Evolutionary conservation across 495 filamentous ascomycete species (phyloP), one percentile per base, ranked within the genome.

Genomic region (Articulospora tetracladia): DNA sequence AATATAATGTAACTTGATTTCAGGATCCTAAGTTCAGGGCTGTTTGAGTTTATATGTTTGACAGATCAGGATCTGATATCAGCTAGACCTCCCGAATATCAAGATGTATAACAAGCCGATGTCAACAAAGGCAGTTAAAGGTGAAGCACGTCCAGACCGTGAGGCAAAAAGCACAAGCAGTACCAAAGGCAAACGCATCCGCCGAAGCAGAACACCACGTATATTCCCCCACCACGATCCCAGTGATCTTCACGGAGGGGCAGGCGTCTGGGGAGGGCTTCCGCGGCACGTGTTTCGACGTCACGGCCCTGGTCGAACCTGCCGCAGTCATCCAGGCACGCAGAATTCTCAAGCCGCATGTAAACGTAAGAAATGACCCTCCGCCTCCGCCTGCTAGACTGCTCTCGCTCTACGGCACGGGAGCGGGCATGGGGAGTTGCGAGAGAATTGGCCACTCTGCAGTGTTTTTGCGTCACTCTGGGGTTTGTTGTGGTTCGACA

Each of bases 311-410:
- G 32, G 47, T 50, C 17, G 47, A 6, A 25, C 6, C 6, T 7
- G 47, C 24, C 4, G 17, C 30, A 44, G 47, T 62, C 60, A 62
- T 23, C 48, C 60, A 62, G 60, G 50, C 56, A 51, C 13, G 61
- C 56, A 60, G 56, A 64, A 57, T 64, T 64, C 62, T 64, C 62
- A 64, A 46, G 57, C 52, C 59, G 62, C 62, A 64, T 55, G 27
- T 7, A 44, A 15, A 39, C 15, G 11, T n/a, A 19, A 22, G 17
- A 53, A 26, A 48, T 41, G 47, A 56, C 25, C 50, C 41, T 59
- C 20, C 48, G 36, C 50, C 22, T 44, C 27, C 6, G 15, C 12
- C 11, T 44, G 17, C 56, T 51, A 58, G 19, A 6, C 48, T 23
- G 10, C 28, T 39, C 28, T 44, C 6, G 28, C 54, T 57, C 54